Conservation (phyloP, 2,329 filamentous ascomycete species). For the Microdochium paspali region DNA sequence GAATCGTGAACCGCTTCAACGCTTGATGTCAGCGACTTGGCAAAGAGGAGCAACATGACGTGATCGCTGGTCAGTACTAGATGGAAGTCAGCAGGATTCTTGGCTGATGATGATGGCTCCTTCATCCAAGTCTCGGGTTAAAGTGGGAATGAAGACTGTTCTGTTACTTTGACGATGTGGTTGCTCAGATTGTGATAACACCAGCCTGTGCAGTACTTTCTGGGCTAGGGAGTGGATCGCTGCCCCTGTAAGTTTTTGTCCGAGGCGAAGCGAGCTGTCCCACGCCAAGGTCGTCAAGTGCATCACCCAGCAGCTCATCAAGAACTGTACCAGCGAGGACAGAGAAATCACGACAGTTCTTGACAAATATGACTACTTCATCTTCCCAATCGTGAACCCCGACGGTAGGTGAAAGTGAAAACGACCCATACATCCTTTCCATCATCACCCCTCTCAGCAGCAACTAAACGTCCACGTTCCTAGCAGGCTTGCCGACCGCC, state of each 20-base stretch:
- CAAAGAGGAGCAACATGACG: too few relatives aligned
- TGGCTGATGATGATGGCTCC: too few relatives aligned
- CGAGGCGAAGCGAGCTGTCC: constrained; percentile 14
- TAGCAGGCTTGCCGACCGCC: constrained; percentile 39
- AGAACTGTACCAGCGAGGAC: constrained; percentile 26
- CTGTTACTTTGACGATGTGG: too few relatives aligned
- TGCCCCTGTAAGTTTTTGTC: constrained; percentile 50
- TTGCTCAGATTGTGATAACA: too few relatives aligned
- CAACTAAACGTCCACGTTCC: too few relatives aligned
- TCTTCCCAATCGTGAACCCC: constrained; percentile 54
- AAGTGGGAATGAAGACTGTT: too few relatives aligned
- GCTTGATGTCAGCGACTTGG: too few relatives aligned
- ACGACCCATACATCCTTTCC: neutral
- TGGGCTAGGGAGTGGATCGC: constrained; percentile 47
- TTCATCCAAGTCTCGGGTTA: too few relatives aligned
- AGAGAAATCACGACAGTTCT: constrained; percentile 29
- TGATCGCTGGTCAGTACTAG: too few relatives aligned
- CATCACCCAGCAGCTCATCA: constrained; percentile 32
- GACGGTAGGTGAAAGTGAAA: constrained; percentile 32
- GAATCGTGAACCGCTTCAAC: too few relatives aligned
- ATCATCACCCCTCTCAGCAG: too few relatives aligned
- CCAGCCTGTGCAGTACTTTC: constrained; percentile 38
- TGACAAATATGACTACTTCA: constrained; percentile 54
- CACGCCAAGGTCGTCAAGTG: constrained; percentile 30
- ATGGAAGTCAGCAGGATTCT: too few relatives aligned